Base-by-base conservation (phyloP, 805 yeast species). In the Kodamaea sagamina region DNA sequence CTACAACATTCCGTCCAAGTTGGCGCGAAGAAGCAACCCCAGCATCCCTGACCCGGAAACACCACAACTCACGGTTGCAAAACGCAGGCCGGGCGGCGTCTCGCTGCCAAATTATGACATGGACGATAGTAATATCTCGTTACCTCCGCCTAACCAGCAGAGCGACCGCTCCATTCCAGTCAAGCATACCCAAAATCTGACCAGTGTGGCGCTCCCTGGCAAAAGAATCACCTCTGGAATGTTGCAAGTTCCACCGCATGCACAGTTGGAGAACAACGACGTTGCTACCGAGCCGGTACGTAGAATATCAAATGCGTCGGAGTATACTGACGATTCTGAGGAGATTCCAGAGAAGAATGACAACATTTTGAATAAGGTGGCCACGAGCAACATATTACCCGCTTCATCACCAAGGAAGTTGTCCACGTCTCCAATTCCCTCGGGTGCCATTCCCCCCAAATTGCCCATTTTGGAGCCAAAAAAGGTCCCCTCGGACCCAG, bases 141-240 rank as follows among this genome's bases (percentile, higher is more conserved):
- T 69, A 19, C 68, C 72, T 1, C 75, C 75, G 6, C 75, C 75
- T 1, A 59, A 57, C 4, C 34, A 36, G 0, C 44, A 43, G 7
- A 45, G 44, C 18, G 53, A 51, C 24, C 44, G 46, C 8, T 32
- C 55, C 9, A 63, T 69, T 13, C 75, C 75, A 0, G 50, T 53
- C 17, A 70, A 70, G 43, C 46, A 49, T 12, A 25, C 21, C 7
- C 19, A 15, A 29, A 29, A 6, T 13, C 15, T 15, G 17, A 31
- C 41, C 9, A 34, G 29, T 3, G 18, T 11, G 16, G 25, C 28
- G n/a, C 36, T 22, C 13, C 25, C 36, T 13, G 38, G 11, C 1
- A 46, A 48, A 16, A 52, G 74, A 19, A 67, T 70, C 26, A 70
- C 74, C 7, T 67, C 73, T 1, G 75, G 75, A 3, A 70, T 70